These are phyloP conservation scores for Nyctanthes arbortristis DNA, from an alignment of 257 asterid species.

Conservation along the genomic window DNA sequence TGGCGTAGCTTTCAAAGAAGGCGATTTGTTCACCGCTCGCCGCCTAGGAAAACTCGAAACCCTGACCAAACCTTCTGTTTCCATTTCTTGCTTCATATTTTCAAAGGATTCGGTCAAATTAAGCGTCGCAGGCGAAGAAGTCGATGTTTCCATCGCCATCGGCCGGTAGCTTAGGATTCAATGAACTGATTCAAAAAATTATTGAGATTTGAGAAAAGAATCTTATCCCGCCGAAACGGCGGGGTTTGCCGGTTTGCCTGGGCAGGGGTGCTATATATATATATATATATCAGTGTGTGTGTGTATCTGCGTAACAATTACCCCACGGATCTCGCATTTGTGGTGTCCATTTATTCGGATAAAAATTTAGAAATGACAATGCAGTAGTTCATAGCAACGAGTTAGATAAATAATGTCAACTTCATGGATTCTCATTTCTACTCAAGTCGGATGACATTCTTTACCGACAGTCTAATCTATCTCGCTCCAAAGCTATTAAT, in stretches of 20 bases:
- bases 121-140: constrained; percentile 20
- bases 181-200: neutral
- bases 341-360: too few relatives aligned
- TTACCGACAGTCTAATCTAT: too few relatives aligned
- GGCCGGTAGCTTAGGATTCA: neutral
- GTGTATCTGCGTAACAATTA: too few relatives aligned
- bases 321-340: too few relatives aligned
- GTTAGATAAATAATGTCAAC: too few relatives aligned
- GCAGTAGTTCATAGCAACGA: constrained; percentile 6
- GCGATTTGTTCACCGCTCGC: constrained; percentile 34
- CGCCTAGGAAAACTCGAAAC: constrained; percentile 55
- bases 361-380: constrained; percentile 18
- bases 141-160: constrained; percentile 32
- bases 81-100: constrained; percentile 31
- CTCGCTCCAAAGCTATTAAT: too few relatives aligned
- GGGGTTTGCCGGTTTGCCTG: neutral
- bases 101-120: constrained; percentile 21
- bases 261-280: too few relatives aligned
- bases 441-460: too few relatives aligned
- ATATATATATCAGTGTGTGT: too few relatives aligned
- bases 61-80: constrained; percentile 32
- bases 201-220: constrained; percentile 22
- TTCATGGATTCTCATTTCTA: too few relatives aligned
- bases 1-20: constrained; percentile 41
- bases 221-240: neutral